Evolutionary conservation across 2,329 filamentous ascomycete genomes (phyloP).

Genomic region (Cryoendolithus antarcticus): DNA sequence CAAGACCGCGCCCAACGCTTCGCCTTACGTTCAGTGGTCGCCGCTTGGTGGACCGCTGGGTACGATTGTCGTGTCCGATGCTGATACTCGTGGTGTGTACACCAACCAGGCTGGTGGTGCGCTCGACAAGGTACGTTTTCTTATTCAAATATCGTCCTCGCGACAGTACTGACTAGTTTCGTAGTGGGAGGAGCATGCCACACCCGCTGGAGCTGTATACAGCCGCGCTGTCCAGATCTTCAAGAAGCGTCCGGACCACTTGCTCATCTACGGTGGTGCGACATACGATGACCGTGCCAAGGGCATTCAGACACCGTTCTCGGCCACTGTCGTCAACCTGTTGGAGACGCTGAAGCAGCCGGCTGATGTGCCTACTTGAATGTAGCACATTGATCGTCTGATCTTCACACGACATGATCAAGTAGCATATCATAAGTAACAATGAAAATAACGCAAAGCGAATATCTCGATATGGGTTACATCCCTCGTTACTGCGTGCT

Average conservation of each 20-base stretch:
- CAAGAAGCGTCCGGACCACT: constrained; percentile 5
- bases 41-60: constrained; percentile 34
- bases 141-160: too few relatives aligned
- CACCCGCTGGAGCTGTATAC: constrained; percentile 5
- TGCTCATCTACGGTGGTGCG: constrained; percentile 4
- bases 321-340: constrained; percentile 3
- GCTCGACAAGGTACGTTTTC: constrained; percentile 3
- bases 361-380: too few relatives aligned
- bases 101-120: constrained; percentile 4
- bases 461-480: too few relatives aligned
- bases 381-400: too few relatives aligned
- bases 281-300: constrained; percentile 3
- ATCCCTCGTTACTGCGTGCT: too few relatives aligned
- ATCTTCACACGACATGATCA: too few relatives aligned
- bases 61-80: constrained; percentile 33
- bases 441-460: too few relatives aligned
- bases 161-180: too few relatives aligned
- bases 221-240: constrained; percentile 6
- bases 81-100: constrained; percentile 5
- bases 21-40: constrained; percentile 42
- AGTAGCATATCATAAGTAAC: too few relatives aligned
- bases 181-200: constrained; percentile 5
- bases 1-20: constrained; percentile 32
- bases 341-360: neutral
- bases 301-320: constrained; percentile 4